Base-by-base conservation (phyloP, 352 stramenopile genomes). In the Phytophthora ramorum region DNA sequence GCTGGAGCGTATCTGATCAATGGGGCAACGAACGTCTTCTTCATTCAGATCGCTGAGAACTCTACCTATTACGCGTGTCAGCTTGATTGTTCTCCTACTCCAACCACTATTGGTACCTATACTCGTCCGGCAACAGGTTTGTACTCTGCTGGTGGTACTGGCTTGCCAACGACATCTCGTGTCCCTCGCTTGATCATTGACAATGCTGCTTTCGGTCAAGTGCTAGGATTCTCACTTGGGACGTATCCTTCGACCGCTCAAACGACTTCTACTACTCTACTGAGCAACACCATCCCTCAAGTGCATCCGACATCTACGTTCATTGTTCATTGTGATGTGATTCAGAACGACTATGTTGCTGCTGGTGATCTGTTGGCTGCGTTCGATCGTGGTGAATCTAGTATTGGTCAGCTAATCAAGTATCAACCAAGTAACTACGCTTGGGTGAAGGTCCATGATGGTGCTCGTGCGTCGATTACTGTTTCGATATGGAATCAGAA, bases 131-230 rank as follows among this genome's bases (percentile, higher is more conserved):
- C n/a, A n/a, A 24, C 22, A 1, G 22, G 22, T 24, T 24, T 24
- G 22, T 24, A 24, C 4, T n/a, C 20, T 3, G 24, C 41, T 14
- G 49, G 35, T 14, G 71, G 71, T 32, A 46, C 30, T 45, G 69
- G 64, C 13, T 19, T 78, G 3, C 52, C 60, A 2, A 66, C 48
- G 2, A 46, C 58, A 2, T 32, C 48, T 32, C 37, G 40, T 10
- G 28, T 41, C 0, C 58, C 48, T 37, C 37, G 40, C 0, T 20
- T 66, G 13, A 58, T 58, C 22, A 52, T 66, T 19, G 30, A 51
- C 14, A 66, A 58, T 40, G 28, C 47, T 20, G 35, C 7, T 1
- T 63, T 69, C 24, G 46, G 34, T 4, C 35, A 17, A 1, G 14
- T 63, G 8, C 14, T 68, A 7, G 60, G 52, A 16, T n/a, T n/a